phyloP scores from a whole-genome alignment of 208 protist genomes.

The Tritrichomonas foetus region DNA sequence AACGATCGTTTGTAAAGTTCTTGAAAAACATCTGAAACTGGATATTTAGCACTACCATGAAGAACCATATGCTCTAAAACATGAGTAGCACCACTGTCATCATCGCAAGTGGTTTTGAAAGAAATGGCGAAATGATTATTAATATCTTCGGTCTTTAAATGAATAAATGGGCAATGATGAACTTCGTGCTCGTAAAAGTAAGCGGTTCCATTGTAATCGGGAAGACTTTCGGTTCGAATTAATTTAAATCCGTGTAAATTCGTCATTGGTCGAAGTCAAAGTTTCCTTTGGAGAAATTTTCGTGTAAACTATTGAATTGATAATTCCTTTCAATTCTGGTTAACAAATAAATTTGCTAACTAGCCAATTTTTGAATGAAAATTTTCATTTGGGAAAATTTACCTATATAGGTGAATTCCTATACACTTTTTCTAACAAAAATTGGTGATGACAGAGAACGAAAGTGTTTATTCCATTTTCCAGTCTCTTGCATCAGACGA shows the following conservation, averaged over 20 bases:
- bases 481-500: too few relatives aligned
- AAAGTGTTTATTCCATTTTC: too few relatives aligned
- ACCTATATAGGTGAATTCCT: too few relatives aligned
- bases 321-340: too few relatives aligned
- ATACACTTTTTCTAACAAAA: too few relatives aligned
- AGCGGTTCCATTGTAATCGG: background rate
- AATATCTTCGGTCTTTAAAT: background rate
- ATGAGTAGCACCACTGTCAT: constrained; percentile 55
- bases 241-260: background rate
- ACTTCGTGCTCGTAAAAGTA: background rate
- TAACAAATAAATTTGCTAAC: too few relatives aligned
- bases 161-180: background rate
- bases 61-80: constrained; percentile 61
- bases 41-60: constrained; percentile 54
- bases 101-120: constrained; percentile 49
- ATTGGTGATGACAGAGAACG: too few relatives aligned
- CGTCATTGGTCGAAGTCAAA: background rate
- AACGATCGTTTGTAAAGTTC: constrained; percentile 57
- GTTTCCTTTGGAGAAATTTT: too few relatives aligned
- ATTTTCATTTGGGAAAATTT: too few relatives aligned
- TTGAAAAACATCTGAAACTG: constrained; percentile 56
- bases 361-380: too few relatives aligned
- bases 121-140: constrained; percentile 53
- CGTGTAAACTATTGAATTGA: too few relatives aligned
- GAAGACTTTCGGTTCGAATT: background rate